Evolutionary conservation across 257 asterid genomes (phyloP).

Genomic region (Prunella vulgaris): DNA sequence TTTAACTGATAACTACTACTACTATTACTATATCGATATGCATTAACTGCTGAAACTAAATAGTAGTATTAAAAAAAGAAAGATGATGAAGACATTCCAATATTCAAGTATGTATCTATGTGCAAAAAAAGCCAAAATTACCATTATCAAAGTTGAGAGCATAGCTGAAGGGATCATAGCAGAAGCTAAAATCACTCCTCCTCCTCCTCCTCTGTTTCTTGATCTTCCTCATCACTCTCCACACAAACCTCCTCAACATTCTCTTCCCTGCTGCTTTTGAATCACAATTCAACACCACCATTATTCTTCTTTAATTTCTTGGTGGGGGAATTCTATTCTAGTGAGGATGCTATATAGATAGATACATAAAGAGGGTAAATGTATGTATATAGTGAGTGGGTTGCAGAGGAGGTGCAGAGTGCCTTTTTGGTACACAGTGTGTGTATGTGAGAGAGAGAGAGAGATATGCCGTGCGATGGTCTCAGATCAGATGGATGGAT

Average conservation of each 20-base stretch:
- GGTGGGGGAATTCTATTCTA: too few species aligned
- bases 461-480: too few species aligned
- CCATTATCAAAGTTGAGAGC: conserved; percentile 32
- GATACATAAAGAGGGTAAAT: not conserved
- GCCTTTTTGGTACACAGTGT: conserved; percentile 12
- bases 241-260: conserved; percentile 13
- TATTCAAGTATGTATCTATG: too few species aligned
- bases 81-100: not conserved
- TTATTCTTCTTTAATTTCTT: too few species aligned
- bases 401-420: not conserved
- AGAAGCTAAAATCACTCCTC: conserved; percentile 14
- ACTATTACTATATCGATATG: not conserved
- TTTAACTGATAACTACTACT: not conserved
- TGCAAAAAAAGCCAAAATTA: conserved; percentile 24
- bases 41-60: not conserved
- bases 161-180: conserved; percentile 29
- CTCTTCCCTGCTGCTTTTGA: conserved; percentile 12
- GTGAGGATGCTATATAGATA: too few species aligned
- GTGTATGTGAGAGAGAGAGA: too few species aligned
- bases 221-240: conserved; percentile 19
- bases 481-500: conserved; percentile 13
- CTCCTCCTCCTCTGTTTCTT: not conserved
- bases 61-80: not conserved
- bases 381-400: not conserved
- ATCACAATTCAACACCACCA: not conserved